These are phyloP conservation scores for Colletotrichum echinochloae DNA, from an alignment of 2,329 filamentous ascomycete genomes.

Conservation along the genomic window DNA sequence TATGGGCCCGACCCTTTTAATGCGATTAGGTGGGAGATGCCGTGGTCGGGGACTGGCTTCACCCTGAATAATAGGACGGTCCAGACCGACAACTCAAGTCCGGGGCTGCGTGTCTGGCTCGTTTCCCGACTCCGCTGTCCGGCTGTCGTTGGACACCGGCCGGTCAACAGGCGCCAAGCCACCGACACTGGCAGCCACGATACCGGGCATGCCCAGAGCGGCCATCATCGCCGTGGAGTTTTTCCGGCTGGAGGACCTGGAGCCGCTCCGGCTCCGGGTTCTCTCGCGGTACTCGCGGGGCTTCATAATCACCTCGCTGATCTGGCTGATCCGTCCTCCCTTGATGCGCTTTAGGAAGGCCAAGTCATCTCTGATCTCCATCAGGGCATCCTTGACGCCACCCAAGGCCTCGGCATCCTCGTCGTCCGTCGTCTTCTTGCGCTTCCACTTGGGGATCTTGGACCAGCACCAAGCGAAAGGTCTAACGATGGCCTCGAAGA, in stretches of 20 bases:
- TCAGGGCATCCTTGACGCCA: constrained; percentile 55
- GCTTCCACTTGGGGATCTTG: constrained; percentile 40
- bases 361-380: constrained; percentile 71
- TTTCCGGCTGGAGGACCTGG: constrained; percentile 38
- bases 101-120: constrained; percentile 14
- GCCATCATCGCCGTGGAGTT: constrained; percentile 41
- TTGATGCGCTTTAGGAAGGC: constrained; percentile 71
- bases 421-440: constrained; percentile 38
- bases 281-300: constrained; percentile 59
- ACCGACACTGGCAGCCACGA: constrained; percentile 42
- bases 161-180: constrained; percentile 40
- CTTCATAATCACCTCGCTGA: constrained; percentile 69
- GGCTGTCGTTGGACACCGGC: constrained; percentile 20
- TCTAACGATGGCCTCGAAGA: constrained; percentile 42
- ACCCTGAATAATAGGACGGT: background rate
- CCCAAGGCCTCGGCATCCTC: constrained; percentile 50
- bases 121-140: constrained; percentile 8
- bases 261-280: constrained; percentile 39
- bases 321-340: constrained; percentile 69
- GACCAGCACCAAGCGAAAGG: constrained; percentile 35
- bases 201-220: constrained; percentile 42
- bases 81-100: constrained; percentile 1
- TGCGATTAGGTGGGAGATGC: background rate
- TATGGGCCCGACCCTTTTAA: background rate
- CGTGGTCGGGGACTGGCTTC: background rate